A percentile compares a stretch with the other conserved stretches of the same genome.
Evolutionary conservation across 179 eudicot genomes (phyloP).

Genomic region (Amaranthus tricolor): DNA sequence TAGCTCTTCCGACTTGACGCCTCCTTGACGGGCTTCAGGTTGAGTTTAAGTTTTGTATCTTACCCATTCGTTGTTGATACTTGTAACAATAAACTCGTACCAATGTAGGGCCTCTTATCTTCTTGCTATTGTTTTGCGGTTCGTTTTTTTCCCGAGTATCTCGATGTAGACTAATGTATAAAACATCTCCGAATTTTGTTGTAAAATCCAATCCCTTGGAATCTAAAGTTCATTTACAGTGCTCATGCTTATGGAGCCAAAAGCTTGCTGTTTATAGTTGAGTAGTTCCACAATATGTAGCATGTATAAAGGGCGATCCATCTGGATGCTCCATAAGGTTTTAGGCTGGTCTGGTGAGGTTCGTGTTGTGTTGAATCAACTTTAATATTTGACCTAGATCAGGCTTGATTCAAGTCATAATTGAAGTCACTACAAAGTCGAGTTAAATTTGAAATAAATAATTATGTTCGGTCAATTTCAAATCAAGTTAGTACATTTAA

Average conservation of each 20-base stretch:
- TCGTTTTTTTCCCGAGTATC: constrained; percentile 1
- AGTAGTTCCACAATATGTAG: not conserved
- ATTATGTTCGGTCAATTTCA: too few species aligned
- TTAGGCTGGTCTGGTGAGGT: too few species aligned
- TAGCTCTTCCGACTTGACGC: not conserved
- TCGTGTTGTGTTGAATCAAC: too few species aligned
- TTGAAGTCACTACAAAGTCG: too few species aligned
- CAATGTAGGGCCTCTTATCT: not conserved
- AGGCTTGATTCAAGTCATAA: too few species aligned
- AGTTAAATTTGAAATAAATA: too few species aligned
- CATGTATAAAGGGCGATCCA: too few species aligned
- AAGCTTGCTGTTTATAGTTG: not conserved
- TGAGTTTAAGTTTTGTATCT: constrained; percentile 2
- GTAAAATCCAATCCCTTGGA: not conserved
- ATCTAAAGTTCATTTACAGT: not conserved
- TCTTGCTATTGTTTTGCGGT: not conserved
- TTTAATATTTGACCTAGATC: too few species aligned
- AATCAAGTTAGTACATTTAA: too few species aligned
- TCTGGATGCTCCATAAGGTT: too few species aligned
- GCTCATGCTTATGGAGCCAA: not conserved
- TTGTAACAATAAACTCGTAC: not conserved
- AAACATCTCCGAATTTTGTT: not conserved
- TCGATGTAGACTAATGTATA: not conserved
- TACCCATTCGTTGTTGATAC: constrained; percentile 5
- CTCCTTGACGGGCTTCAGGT: not conserved